Percentiles rank a stretch among this genome's conserved stretches.
Evolutionary conservation across 2,329 filamentous ascomycete species (phyloP).

Genomic region (Chaetomiaceae sp.): DNA sequence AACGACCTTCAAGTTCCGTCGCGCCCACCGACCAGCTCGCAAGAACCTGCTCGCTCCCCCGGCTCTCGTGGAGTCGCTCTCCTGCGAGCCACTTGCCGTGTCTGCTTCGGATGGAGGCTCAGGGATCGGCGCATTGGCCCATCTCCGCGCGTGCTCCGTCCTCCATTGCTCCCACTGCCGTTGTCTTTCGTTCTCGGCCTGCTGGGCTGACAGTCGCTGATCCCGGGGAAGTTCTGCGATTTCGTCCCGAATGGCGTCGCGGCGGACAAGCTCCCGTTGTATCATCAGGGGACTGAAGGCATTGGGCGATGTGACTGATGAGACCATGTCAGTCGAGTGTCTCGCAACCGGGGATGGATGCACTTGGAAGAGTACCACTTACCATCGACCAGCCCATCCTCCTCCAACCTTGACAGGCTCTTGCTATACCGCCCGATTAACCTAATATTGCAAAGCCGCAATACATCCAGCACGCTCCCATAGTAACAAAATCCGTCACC

Average conservation of each 20-base stretch:
- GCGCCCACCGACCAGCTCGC: background rate
- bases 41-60: background rate
- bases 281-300: conserved; percentile 1
- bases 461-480: background rate
- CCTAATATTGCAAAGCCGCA: conserved; percentile 1
- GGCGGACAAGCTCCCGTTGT: background rate
- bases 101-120: background rate
- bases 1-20: background rate
- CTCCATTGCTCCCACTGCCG: background rate
- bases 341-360: no score
- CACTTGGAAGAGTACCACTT: background rate
- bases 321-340: background rate
- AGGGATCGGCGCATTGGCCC: background rate
- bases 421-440: background rate
- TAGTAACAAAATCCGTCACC: background rate
- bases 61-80: no score
- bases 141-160: background rate
- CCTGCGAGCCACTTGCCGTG: background rate
- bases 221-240: background rate
- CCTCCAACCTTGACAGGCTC: background rate
- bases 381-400: background rate
- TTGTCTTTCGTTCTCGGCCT: background rate
- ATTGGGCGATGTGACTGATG: background rate
- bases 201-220: background rate
- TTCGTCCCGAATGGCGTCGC: background rate